phyloP scores from a whole-genome alignment of 208 protist genomes.

The Leishmania major region DNA sequence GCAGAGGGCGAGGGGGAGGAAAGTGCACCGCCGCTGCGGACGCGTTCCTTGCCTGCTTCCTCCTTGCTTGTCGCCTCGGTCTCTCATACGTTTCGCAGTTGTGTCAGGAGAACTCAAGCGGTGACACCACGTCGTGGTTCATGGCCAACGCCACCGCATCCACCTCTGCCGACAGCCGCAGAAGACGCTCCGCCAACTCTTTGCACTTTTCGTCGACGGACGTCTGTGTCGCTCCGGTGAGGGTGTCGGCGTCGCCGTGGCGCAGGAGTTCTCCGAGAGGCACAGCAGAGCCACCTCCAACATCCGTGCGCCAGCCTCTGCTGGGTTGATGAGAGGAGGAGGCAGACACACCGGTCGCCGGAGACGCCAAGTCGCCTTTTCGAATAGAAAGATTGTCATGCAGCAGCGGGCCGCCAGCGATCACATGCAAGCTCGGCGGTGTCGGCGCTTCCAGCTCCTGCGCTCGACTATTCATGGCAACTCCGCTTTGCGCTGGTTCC shows the following conservation, averaged over 20 bases:
- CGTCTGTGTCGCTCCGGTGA: background rate
- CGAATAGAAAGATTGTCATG: background rate
- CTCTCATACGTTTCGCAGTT: background rate
- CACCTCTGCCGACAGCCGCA: conserved; percentile 19
- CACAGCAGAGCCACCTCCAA: background rate
- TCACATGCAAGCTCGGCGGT: conserved; percentile 2
- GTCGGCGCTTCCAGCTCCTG: background rate
- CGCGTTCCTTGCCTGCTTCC: background rate
- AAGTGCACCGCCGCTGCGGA: too few relatives aligned
- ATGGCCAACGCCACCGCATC: conserved; percentile 11
- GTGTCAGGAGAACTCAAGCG: conserved; percentile 23
- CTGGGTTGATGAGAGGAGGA: background rate
- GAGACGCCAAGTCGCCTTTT: background rate
- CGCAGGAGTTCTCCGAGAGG: background rate
- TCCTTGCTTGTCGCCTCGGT: background rate
- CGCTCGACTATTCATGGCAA: background rate
- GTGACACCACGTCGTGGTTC: conserved; percentile 15
- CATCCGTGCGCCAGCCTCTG: background rate
- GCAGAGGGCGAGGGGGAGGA: background rate
- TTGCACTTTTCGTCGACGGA: conserved; percentile 5
- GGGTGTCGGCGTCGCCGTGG: background rate
- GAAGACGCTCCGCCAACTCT: conserved; percentile 24
- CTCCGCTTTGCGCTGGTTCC: background rate
- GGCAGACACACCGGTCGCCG: background rate
- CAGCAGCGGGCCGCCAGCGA: background rate